Evolutionary conservation across 2,329 filamentous ascomycete genomes (phyloP), one percentile per base, ranked within the genome.

Genomic region (Xylogone sp.): DNA sequence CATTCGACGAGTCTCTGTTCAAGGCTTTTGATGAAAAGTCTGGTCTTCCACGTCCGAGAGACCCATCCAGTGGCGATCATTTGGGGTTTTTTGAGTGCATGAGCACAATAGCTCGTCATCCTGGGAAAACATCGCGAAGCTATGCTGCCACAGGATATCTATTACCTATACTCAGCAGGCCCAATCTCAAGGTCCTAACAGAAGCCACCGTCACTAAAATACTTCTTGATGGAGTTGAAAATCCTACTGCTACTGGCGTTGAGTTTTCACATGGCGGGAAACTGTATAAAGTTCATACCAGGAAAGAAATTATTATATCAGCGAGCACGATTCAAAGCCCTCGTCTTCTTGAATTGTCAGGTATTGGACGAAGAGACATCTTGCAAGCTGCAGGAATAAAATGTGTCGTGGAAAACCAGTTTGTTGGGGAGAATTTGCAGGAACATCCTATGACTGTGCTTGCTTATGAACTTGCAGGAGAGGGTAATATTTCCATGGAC

Each of bases 181-280:
- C n/a, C 21, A 95, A 95, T 73, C 70, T 95, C 67, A 92, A 88
- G 42, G 77, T 95, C 54, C 75, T 95, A 52, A 94, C 89, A 65
- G 86, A 94, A 64, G 87, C 89, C 18, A 92, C 88, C 83, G 90
- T 94, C 55, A 87, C 82, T 66, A 87, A 84, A 68, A 72, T 95
- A 65, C 21, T 46, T 6, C 50, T 56, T 19, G 51, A 54, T 9
- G 45, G 34, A 18, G n/a, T 21, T 27, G 24, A 27, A 27, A 27
- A 27, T 27, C 24, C 24, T 5, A 27, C 10, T 27, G 24, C 24
- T 27, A 27, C 6, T 6, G 61, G 59, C 9, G 60, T 65, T 19
- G 56, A 65, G 47, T 49, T 65, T 9, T 42, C 45, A n/a, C 34
- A 43, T 7, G 47, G 54, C 20, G 54, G 54, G 2, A 52, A 51